Conservation (phyloP, 169 alveolate species). For the Plasmodium blacklocki region DNA sequence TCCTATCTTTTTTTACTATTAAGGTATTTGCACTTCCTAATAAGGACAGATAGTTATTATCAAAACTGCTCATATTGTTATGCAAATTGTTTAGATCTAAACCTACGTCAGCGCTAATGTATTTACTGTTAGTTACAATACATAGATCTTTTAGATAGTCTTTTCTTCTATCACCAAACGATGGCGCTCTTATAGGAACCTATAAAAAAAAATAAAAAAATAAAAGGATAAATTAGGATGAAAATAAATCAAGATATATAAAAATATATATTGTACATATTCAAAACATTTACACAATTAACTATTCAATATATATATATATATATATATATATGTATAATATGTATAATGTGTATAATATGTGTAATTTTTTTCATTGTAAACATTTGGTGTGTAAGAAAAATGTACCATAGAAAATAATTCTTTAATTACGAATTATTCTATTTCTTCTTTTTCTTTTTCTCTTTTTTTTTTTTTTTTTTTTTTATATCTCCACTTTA, state of each 20-base stretch:
- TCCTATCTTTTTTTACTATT: conserved; percentile 90
- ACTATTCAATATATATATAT: neutral
- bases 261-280: conserved; percentile 1
- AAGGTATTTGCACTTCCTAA: conserved; percentile 89
- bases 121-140: conserved; percentile 89
- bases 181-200: conserved; percentile 92
- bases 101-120: conserved; percentile 90
- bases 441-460: conserved; percentile 35
- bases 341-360: neutral
- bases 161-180: conserved; percentile 92
- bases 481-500: conserved; percentile 23
- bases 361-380: neutral
- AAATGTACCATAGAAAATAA: conserved; percentile 42
- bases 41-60: conserved; percentile 65
- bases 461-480: conserved; percentile 28
- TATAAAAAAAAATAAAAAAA: neutral
- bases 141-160: conserved; percentile 90
- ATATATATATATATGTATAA: neutral
- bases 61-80: conserved; percentile 79
- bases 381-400: conserved; percentile 3
- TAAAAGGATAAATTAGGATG: neutral
- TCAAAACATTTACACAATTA: conserved; percentile 12
- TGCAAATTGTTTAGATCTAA: conserved; percentile 85
- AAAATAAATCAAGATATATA: neutral
- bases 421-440: conserved; percentile 15